Percentiles rank a stretch among this genome's conserved stretches.
phyloP scores from a whole-genome alignment of 2,329 filamentous ascomycete species.

The Fusarium sp. region DNA sequence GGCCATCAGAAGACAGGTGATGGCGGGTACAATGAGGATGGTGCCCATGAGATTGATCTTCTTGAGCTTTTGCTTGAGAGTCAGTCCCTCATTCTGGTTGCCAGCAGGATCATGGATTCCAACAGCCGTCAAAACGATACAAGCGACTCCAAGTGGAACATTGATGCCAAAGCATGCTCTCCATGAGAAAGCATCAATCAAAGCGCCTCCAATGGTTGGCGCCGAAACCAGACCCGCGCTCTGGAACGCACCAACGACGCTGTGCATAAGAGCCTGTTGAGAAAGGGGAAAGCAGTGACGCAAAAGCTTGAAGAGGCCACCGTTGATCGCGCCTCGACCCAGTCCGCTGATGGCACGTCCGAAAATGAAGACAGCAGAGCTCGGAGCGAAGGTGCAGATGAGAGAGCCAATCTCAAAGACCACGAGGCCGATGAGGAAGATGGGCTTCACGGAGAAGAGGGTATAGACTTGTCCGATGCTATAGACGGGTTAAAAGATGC shows the following conservation, averaged over 20 bases:
- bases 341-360: conserved; percentile 53
- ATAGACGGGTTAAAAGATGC: neutral
- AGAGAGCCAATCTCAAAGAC: conserved; percentile 50
- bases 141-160: conserved; percentile 27
- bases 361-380: conserved; percentile 50
- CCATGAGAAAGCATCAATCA: conserved; percentile 39
- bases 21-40: conserved; percentile 22
- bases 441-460: conserved; percentile 45
- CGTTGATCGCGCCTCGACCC: conserved; percentile 44
- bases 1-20: conserved; percentile 39
- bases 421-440: conserved; percentile 45
- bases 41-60: conserved; percentile 34
- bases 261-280: conserved; percentile 34
- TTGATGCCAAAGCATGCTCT: conserved; percentile 43
- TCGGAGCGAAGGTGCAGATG: conserved; percentile 51
- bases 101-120: conserved; percentile 33
- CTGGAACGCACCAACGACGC: conserved; percentile 33
- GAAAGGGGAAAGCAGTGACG: conserved; percentile 39
- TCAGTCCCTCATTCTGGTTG: neutral
- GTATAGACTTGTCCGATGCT: conserved; percentile 49
- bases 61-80: conserved; percentile 29
- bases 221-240: conserved; percentile 36
- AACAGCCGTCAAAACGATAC: conserved; percentile 29
- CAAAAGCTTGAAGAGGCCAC: conserved; percentile 40
- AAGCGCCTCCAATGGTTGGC: conserved; percentile 32